Percentiles rank a stretch among this genome's conserved stretches.
These are phyloP conservation scores for Cyberlindnera veronae DNA, from an alignment of 805 yeast species.

Conservation along the genomic window DNA sequence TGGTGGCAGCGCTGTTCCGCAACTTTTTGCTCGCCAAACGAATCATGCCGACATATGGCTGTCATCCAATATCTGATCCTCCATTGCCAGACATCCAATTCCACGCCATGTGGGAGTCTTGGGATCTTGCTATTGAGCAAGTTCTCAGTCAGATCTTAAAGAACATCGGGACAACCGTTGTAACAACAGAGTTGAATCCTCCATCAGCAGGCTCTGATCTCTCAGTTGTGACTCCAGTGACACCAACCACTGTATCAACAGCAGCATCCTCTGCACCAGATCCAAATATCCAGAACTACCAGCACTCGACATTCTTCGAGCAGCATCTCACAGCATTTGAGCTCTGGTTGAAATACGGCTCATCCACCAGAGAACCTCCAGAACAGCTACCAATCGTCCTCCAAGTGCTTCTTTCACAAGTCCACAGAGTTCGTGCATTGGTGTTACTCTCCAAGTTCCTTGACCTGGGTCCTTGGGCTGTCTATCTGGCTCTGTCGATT, in stretches of 20 bases:
- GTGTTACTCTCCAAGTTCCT: slow-evolving; percentile 79
- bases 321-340: slow-evolving; percentile 96
- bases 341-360: slow-evolving; percentile 89
- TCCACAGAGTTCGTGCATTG: slow-evolving; percentile 86
- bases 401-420: slow-evolving; percentile 90
- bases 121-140: slow-evolving; percentile 97
- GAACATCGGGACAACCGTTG: slow-evolving; percentile 19
- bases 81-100: slow-evolving; percentile 80
- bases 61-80: slow-evolving; percentile 94
- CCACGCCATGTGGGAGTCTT: slow-evolving; percentile 96
- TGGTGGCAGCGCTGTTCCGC: slow-evolving; percentile 94
- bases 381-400: slow-evolving; percentile 92
- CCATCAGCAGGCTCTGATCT: too few species aligned
- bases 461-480: slow-evolving; percentile 98
- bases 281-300: slow-evolving; percentile 48
- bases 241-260: background rate
- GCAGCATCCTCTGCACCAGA: slow-evolving; percentile 4
- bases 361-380: slow-evolving; percentile 81
- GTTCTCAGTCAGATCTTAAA: slow-evolving; percentile 71
- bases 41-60: slow-evolving; percentile 88
- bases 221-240: too few species aligned
- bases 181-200: background rate
- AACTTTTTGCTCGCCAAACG: slow-evolving; percentile 89
- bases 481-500: slow-evolving; percentile 83
- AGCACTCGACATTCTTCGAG: slow-evolving; percentile 91